A percentile compares a stretch with the other conserved stretches of the same genome.
These are phyloP conservation scores for Didymella segeticola DNA, from an alignment of 2,329 filamentous ascomycete species.

Conservation along the genomic window DNA sequence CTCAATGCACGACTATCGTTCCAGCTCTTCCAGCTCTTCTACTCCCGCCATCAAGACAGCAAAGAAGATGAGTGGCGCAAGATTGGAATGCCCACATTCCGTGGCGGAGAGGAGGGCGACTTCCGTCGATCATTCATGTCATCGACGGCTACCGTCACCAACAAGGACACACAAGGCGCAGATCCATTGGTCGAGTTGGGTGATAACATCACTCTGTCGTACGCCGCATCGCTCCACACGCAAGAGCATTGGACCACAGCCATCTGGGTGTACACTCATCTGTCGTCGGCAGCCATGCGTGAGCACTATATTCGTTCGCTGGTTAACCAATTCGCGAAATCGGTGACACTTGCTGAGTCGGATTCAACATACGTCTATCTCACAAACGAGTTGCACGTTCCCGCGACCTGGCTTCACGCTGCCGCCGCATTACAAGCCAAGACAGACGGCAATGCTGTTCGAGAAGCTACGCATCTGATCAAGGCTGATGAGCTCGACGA, in stretches of 20 bases:
- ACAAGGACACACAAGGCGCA: conserved; percentile 60
- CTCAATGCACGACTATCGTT: conserved; percentile 80
- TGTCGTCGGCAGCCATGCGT: conserved; percentile 69
- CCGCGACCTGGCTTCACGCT: conserved; percentile 81
- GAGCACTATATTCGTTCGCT: conserved; percentile 75
- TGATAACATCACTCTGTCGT: conserved; percentile 63
- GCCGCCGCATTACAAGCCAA: conserved; percentile 85
- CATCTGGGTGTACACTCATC: conserved; percentile 78
- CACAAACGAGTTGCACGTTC: conserved; percentile 71
- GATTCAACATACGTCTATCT: conserved; percentile 66
- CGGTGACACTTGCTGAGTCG: conserved; percentile 65
- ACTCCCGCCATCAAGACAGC: conserved; percentile 37
- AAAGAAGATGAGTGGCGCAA: conserved; percentile 35
- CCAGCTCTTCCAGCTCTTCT: conserved; percentile 74
- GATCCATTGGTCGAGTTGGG: conserved; percentile 63
- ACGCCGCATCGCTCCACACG: conserved; percentile 46
- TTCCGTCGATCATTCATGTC: conserved; percentile 38
- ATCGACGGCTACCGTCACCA: conserved; percentile 33
- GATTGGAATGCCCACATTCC: conserved; percentile 41
- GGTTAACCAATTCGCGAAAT: conserved; percentile 64
- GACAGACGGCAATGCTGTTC: conserved; percentile 68
- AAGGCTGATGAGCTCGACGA: conserved; percentile 77
- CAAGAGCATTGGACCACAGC: conserved; percentile 56
- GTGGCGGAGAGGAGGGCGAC: conserved; percentile 23
- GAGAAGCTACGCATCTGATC: conserved; percentile 72